Evolutionary conservation across 208 protist species (phyloP).

Genomic region (Acanthamoeba royreba): DNA sequence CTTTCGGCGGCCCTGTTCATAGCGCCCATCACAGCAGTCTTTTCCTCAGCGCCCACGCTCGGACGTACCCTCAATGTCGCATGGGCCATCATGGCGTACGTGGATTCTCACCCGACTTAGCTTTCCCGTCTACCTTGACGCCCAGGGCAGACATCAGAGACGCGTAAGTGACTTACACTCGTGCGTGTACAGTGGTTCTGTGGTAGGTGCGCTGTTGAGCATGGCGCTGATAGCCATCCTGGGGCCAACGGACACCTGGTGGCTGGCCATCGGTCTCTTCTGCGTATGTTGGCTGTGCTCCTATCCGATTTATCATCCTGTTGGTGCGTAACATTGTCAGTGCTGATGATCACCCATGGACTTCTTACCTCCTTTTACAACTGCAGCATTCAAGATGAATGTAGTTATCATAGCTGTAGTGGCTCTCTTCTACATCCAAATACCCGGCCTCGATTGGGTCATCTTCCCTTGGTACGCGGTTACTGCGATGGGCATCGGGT

Average conservation of each 20-base stretch:
- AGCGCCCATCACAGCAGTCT: neutral
- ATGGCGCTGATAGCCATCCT: neutral
- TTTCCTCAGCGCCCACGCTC: neutral
- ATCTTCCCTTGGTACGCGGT: neutral
- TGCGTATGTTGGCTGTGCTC: neutral
- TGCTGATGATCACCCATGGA: neutral
- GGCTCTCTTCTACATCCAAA: neutral
- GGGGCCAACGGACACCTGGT: neutral
- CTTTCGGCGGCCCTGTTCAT: neutral
- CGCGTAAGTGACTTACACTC: no score
- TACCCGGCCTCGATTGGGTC: neutral
- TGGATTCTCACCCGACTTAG: no score
- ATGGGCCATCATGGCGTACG: neutral
- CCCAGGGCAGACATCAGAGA: no score
- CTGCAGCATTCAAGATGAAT: constrained; percentile 13
- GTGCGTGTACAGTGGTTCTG: neutral
- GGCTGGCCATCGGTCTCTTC: constrained; percentile 12
- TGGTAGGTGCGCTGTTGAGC: neutral
- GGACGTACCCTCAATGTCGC: neutral
- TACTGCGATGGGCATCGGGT: neutral
- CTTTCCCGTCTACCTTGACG: no score
- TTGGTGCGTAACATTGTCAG: neutral
- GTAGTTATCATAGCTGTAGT: neutral
- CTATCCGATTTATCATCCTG: neutral
- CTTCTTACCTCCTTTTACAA: neutral